phyloP scores from a whole-genome alignment of 1,139 yeast species.

The Lodderomyces beijingensis region DNA sequence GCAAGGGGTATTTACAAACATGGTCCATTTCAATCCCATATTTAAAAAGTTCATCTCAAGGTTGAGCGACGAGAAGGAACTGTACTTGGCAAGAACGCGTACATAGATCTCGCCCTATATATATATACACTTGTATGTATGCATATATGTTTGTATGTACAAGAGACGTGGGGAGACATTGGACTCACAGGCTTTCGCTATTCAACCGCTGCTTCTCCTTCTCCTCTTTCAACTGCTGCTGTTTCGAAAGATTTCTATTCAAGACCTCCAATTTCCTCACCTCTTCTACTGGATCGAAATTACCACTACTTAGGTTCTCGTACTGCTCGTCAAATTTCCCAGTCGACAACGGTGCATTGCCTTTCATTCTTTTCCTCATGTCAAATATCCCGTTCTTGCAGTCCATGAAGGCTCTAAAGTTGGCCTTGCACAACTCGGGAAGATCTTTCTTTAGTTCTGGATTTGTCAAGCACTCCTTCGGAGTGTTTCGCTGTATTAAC shows the following conservation, averaged over 20 bases:
- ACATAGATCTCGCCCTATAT: background rate
- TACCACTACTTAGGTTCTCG: slow-evolving; percentile 71
- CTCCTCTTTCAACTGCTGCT: slow-evolving; percentile 21
- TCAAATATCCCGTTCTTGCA: slow-evolving; percentile 84
- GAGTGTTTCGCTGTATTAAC: slow-evolving; percentile 81
- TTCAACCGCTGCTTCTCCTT: slow-evolving; percentile 13
- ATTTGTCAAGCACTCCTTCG: slow-evolving; percentile 79
- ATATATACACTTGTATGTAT: background rate
- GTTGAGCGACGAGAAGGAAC: slow-evolving; percentile 9
- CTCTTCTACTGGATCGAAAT: slow-evolving; percentile 79
- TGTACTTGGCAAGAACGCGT: slow-evolving; percentile 3
- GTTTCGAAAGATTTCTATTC: slow-evolving; percentile 42
- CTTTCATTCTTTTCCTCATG: slow-evolving; percentile 87
- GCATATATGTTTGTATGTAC: no score
- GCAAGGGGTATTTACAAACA: slow-evolving; percentile 48
- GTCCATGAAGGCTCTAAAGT: slow-evolving; percentile 79
- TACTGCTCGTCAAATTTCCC: slow-evolving; percentile 89
- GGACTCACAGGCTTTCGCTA: background rate
- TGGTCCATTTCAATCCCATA: slow-evolving; percentile 43
- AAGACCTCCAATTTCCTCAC: slow-evolving; percentile 60
- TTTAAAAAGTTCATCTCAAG: slow-evolving; percentile 35
- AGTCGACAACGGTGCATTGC: slow-evolving; percentile 89
- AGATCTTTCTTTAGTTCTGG: slow-evolving; percentile 72
- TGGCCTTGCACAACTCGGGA: slow-evolving; percentile 86
- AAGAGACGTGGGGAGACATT: no score